Percentiles rank a stretch among this genome's conserved stretches.
Conservation (phyloP, 192 early-diverging fungal species). For the Dissophora globulifera region DNA sequence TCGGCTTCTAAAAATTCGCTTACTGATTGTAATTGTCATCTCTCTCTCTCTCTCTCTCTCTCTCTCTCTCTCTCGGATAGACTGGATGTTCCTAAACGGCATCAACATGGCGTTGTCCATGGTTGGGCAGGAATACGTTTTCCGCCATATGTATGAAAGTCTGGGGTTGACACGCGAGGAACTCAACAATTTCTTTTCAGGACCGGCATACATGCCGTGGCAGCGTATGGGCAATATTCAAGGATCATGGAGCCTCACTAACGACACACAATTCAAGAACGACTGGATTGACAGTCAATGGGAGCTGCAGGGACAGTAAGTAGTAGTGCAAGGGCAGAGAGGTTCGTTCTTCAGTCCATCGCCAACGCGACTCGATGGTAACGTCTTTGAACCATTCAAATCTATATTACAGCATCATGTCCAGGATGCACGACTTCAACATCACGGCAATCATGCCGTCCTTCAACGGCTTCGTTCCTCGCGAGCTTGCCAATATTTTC, state of each 20-base stretch:
- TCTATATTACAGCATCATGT: conserved; percentile 33
- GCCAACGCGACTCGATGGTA: too few relatives aligned
- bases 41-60: too few relatives aligned
- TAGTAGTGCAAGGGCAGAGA: too few relatives aligned
- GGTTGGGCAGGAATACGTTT: conserved; percentile 47
- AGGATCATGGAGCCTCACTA: conserved; percentile 23
- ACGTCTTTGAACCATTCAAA: too few relatives aligned
- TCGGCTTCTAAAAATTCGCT: too few relatives aligned
- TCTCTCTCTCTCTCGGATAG: neutral
- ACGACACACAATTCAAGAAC: conserved; percentile 30
- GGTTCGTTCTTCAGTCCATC: too few relatives aligned
- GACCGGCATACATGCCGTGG: conserved; percentile 47
- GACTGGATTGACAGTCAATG: conserved; percentile 52
- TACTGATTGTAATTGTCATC: too few relatives aligned
- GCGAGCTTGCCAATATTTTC: conserved; percentile 2
- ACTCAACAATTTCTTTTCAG: conserved; percentile 26
- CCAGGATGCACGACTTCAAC: conserved; percentile 36
- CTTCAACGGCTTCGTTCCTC: conserved; percentile 50
- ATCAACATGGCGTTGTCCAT: conserved; percentile 47
- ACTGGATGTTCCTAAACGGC: conserved; percentile 53
- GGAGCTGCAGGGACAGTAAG: conserved; percentile 39
- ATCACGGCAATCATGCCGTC: conserved; percentile 41
- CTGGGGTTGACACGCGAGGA: conserved; percentile 18
- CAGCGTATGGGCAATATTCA: conserved; percentile 51
- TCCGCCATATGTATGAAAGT: conserved; percentile 37